These are phyloP conservation scores for Stylosanthes scabra DNA, from an alignment of 331 rosid genomes.

Conservation along the genomic window DNA sequence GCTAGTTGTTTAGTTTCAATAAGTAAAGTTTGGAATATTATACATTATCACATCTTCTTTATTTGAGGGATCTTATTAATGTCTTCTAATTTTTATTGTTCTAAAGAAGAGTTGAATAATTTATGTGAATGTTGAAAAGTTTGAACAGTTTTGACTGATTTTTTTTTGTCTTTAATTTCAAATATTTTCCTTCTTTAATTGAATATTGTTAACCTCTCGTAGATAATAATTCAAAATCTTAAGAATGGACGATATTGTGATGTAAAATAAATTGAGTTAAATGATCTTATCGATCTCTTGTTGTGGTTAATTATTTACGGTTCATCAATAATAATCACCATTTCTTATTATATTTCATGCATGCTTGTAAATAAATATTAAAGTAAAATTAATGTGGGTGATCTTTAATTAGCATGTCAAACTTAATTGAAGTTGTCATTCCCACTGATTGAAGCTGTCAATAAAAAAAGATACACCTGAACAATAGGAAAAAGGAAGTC, in stretches of 20 bases:
- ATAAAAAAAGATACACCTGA: neutral
- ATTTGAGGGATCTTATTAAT: neutral
- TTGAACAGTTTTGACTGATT: neutral
- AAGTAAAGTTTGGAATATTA: neutral
- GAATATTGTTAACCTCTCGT: too few species aligned
- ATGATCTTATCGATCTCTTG: neutral
- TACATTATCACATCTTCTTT: neutral
- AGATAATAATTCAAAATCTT: neutral
- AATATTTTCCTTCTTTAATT: neutral
- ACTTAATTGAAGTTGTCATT: neutral
- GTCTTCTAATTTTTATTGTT: neutral
- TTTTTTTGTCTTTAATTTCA: too few species aligned
- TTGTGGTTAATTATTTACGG: too few species aligned
- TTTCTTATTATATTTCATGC: neutral
- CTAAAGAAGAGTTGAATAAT: neutral
- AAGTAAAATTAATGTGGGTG: neutral
- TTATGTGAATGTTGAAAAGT: neutral
- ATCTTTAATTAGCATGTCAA: neutral
- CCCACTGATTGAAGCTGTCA: neutral
- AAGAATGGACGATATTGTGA: neutral
- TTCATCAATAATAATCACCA: too few species aligned
- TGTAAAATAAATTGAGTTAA: neutral
- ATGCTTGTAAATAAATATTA: neutral
- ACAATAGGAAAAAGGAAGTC: neutral
- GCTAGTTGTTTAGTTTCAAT: neutral